Base-by-base conservation (phyloP, 306 rosid genomes). In the Quercus robur region DNA sequence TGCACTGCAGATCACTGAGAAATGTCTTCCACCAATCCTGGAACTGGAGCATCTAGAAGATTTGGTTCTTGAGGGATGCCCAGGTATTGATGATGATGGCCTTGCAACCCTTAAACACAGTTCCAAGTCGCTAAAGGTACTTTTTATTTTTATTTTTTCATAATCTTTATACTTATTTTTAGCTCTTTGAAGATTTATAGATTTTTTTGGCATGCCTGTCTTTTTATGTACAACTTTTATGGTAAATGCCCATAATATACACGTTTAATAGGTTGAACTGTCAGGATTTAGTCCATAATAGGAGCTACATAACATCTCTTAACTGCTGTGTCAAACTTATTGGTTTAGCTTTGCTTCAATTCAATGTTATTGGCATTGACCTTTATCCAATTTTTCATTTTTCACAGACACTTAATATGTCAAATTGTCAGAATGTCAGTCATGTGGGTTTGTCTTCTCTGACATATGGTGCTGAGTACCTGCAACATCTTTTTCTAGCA, bases 391-490 rank as follows among this genome's bases (percentile, higher is more conserved):
- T 28, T 77, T 79, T 78, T 61, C 70, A 31, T 52, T 70, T 73
- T 73, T 66, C 18, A 7, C 89, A 92, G 97, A 83, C 33, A 81
- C 86, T 92, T 71, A 85, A 90, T 86, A 61, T 90, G 87, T 81
- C 92, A 51, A 79, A 86, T 63, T 92, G 94, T 89, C 86, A 54
- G 84, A 87, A 82, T 77, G 71, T 90, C 49, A 74, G 85, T 76
- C 91, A 88, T 52, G 71, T 86, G 74, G 97, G 94, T 77, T 83
- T 92, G 76, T 78, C 90, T 76, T 80, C 89, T 78, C 81, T 92
- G 68, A 84, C 81, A 72, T 80, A 80, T 38, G 90, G 90, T 58
- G 86, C 90, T 85, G 81, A 86, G 69, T 70, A 87, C 68, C 84
- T 92, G 71, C 85, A 90, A 76, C 85, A 85, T 82, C 87, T 92